phyloP scores from a whole-genome alignment of 306 rosid genomes.

The Lupinus albus region DNA sequence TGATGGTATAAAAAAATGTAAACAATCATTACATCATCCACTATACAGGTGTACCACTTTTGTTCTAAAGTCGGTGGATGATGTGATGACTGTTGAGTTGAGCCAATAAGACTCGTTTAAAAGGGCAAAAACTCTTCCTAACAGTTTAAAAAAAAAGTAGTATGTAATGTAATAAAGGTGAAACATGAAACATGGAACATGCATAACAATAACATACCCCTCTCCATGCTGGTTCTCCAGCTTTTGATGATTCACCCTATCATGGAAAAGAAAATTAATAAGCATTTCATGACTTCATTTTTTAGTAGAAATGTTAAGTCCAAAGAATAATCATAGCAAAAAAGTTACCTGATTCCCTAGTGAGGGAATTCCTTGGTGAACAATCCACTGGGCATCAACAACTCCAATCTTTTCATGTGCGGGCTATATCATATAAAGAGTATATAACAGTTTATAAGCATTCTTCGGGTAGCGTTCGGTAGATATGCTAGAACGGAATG shows the following conservation, averaged over 20 bases:
- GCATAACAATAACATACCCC: slow-evolving; percentile 68
- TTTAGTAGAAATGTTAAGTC: neutral
- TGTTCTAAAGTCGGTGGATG: too few species aligned
- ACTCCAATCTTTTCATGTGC: slow-evolving; percentile 98
- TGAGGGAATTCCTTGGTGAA: slow-evolving; percentile 93
- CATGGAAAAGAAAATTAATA: slow-evolving; percentile 20
- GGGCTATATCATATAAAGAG: slow-evolving; percentile 58
- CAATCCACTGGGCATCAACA: slow-evolving; percentile 96
- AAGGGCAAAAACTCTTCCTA: too few species aligned
- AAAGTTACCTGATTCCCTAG: slow-evolving; percentile 85
- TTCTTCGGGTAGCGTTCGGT: too few species aligned
- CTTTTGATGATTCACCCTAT: slow-evolving; percentile 69
- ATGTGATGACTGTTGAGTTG: too few species aligned
- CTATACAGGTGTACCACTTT: too few species aligned
- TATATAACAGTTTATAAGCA: slow-evolving; percentile 15
- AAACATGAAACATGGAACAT: too few species aligned
- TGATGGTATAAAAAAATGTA: neutral
- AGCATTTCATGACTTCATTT: slow-evolving; percentile 3
- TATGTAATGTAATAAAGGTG: slow-evolving; percentile 2
- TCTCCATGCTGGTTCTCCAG: slow-evolving; percentile 86
- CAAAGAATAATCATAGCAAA: slow-evolving; percentile 13
- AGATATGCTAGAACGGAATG: too few species aligned
- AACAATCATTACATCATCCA: neutral
- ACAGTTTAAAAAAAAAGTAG: neutral
- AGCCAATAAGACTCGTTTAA: too few species aligned